Percentiles rank a stretch among this genome's conserved stretches.
Conservation (phyloP, 2,329 filamentous ascomycete species). For the Coleophoma cylindrospora region DNA sequence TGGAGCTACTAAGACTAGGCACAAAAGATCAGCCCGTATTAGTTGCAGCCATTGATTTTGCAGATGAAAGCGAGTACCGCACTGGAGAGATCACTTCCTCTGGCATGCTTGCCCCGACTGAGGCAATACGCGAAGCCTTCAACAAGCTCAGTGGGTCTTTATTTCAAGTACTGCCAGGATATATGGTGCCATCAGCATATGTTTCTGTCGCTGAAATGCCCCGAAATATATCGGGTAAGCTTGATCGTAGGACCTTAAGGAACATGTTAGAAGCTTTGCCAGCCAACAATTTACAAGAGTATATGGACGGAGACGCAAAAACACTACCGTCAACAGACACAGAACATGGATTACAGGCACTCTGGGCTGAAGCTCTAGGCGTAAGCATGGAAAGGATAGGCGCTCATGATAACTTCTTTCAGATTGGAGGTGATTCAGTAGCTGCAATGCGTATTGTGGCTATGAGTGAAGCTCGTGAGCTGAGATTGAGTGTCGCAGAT, state of each 20-base stretch:
- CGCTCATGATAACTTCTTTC: background rate
- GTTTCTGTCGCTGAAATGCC: slow-evolving; percentile 23
- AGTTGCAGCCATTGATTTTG: slow-evolving; percentile 1
- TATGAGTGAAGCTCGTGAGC: background rate
- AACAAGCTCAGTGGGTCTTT: background rate
- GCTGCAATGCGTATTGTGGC: slow-evolving; percentile 1
- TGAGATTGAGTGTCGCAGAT: background rate
- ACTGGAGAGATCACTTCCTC: background rate
- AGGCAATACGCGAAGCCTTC: slow-evolving; percentile 1
- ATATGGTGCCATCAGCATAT: slow-evolving; percentile 31
- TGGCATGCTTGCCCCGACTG: background rate
- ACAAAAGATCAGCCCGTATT: background rate
- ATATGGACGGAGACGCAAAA: background rate
- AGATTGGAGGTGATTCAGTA: slow-evolving; percentile 1
- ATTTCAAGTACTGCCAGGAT: slow-evolving; percentile 21
- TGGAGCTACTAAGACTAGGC: background rate
- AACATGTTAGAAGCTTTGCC: background rate
- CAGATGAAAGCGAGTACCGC: background rate
- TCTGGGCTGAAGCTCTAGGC: slow-evolving; percentile 1
- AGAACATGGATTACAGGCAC: background rate
- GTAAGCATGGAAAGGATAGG: background rate
- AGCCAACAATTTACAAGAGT: background rate
- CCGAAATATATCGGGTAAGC: slow-evolving; percentile 21
- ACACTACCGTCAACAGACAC: background rate
- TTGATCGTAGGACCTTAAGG: slow-evolving; percentile 22